Conservation (phyloP, 2,329 filamentous ascomycete species). For the Metarhizium humberi region DNA sequence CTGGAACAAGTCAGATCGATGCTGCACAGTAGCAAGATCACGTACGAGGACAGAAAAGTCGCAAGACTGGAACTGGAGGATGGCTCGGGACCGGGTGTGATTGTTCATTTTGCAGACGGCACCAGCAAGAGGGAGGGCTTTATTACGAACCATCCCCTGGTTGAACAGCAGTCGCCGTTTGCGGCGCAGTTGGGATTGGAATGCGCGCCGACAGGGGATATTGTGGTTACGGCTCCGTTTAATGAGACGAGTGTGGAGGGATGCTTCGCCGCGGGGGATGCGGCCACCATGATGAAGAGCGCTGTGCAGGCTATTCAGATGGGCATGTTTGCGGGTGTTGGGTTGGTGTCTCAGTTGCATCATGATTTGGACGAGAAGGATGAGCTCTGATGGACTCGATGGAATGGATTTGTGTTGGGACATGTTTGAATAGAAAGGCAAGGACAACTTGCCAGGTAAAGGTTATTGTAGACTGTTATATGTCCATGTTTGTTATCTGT, state of each 20-base stretch:
- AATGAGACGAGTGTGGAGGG: slow-evolving; percentile 39
- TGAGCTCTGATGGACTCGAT: slow-evolving; percentile 8
- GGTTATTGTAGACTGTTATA: no score
- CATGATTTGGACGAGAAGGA: slow-evolving; percentile 17
- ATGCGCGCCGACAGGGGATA: slow-evolving; percentile 29
- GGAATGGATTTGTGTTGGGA: background rate
- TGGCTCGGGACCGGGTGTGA: slow-evolving; percentile 17
- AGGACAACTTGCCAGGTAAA: no score
- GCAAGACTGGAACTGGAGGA: slow-evolving; percentile 17
- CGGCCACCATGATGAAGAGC: slow-evolving; percentile 21
- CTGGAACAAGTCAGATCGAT: slow-evolving; percentile 16
- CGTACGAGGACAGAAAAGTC: slow-evolving; percentile 26
- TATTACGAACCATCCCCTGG: slow-evolving; percentile 26
- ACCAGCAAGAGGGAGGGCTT: slow-evolving; percentile 27
- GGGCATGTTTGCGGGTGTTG: slow-evolving; percentile 18
- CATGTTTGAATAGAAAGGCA: background rate
- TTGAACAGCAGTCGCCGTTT: slow-evolving; percentile 30
- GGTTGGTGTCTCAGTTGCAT: slow-evolving; percentile 17
- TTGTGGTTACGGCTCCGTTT: slow-evolving; percentile 34
- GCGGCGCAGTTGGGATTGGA: slow-evolving; percentile 34
- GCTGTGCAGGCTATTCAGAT: slow-evolving; percentile 18
- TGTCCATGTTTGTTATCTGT: no score
- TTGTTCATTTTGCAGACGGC: slow-evolving; percentile 31
- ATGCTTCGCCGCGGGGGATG: slow-evolving; percentile 46
- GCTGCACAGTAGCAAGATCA: slow-evolving; percentile 23